Base-by-base conservation (phyloP, 192 early-diverging fungal species). In the Coemansia sp. region DNA sequence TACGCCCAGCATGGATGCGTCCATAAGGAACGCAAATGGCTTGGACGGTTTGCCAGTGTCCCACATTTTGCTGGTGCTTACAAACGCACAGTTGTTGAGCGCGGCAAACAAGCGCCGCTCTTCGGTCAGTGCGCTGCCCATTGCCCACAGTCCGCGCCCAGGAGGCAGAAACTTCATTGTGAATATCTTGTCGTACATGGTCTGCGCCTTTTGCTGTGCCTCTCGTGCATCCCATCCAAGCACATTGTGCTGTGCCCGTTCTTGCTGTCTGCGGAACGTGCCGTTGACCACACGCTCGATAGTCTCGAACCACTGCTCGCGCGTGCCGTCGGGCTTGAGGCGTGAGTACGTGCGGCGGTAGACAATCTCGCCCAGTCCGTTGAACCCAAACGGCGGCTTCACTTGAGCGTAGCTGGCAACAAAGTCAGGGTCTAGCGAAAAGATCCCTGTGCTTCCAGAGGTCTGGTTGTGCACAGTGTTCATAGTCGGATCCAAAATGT, bases 51-150 rank as follows among this genome's bases (percentile, higher is more conserved):
- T n/a, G n/a, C n/a, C n/a, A 26, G 2, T 28, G 40, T 81, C 78
- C 78, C 78, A 77, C 82, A 83, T 83, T n/a, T 40, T 52, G 21
- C 63, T 55, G n/a, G 82, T 83, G 22, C 70, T 70, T 10, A 83
- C 78, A 66, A 83, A 83, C 0, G 82, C 82, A 42, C 82, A 83
- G 65, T 81, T 83, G 57, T 83, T 83, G 21, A 83, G 63, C 1
- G 82, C 78, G 4, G 82, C 72, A 61, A 60, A 83, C 62, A 83
- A 26, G 11, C 28, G 21, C 20, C 78, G 69, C 47, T 78, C 73
- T 49, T 83, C 82, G 11, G 82, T 83, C 17, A 83, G 47, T 3
- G 78, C 63, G 28, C 65, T 69, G 9, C 82, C 82, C 82, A 83
- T 83, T 19, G 82, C 82, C 82, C 82, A 83, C 3, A 83, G 74